Conservation (phyloP, 345 rosid species). For the Populus euphratica region DNA sequence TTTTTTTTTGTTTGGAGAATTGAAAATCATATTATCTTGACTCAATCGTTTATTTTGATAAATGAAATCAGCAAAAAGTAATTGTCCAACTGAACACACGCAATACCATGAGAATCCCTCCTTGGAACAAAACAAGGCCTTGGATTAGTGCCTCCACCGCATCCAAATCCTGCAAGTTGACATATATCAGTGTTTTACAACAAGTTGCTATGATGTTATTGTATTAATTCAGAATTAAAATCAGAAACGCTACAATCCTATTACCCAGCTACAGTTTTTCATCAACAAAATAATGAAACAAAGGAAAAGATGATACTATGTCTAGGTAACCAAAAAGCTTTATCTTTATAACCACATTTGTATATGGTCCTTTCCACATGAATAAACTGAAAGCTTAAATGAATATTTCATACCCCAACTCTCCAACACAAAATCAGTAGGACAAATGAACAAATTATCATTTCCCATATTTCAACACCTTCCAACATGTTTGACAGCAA, state of each 20-base stretch:
- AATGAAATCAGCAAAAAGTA: not conserved
- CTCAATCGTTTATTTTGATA: not conserved
- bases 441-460: too few species aligned
- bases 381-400: not conserved
- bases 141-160: slow-evolving; percentile 98
- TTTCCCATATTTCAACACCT: not conserved
- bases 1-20: too few species aligned
- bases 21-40: not conserved
- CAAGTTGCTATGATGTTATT: not conserved
- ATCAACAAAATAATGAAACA: not conserved
- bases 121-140: slow-evolving; percentile 95
- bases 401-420: too few species aligned
- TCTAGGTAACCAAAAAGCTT: not conserved
- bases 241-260: not conserved
- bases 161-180: slow-evolving; percentile 74
- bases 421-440: too few species aligned
- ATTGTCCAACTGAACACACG: not conserved
- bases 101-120: slow-evolving; percentile 90
- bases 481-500: not conserved
- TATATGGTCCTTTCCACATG: not conserved
- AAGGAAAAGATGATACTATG: too few species aligned
- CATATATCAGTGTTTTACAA: slow-evolving; percentile 2
- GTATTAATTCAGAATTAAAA: not conserved
- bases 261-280: not conserved
- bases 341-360: not conserved